These are phyloP conservation scores for Fereydounia khargensis DNA, from an alignment of 1,284 basidiomycete genomes.

Conservation along the genomic window DNA sequence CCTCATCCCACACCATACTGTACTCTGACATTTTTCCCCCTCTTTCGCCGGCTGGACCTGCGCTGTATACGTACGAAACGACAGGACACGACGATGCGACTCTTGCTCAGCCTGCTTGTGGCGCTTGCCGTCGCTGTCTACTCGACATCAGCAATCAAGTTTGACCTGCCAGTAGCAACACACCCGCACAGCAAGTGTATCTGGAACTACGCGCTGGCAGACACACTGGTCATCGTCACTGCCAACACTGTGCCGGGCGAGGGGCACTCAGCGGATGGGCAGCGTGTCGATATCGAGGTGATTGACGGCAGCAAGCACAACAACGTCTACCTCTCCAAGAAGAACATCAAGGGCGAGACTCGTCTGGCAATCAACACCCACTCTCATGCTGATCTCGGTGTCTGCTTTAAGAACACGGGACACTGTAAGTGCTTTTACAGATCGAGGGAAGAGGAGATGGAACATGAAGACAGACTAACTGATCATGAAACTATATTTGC, in stretches of 20 bases:
- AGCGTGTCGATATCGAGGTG: slow-evolving; percentile 79
- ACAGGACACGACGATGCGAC: background rate
- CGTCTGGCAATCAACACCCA: slow-evolving; percentile 92
- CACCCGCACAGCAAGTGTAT: slow-evolving; percentile 47
- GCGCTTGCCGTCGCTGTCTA: slow-evolving; percentile 3
- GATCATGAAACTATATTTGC: background rate
- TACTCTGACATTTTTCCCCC: too few species aligned
- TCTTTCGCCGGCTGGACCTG: background rate
- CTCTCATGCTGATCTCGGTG: slow-evolving; percentile 87
- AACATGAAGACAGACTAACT: slow-evolving; percentile 62
- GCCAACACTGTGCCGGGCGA: slow-evolving; percentile 72
- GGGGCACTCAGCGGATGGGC: slow-evolving; percentile 22
- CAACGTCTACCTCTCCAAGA: slow-evolving; percentile 90
- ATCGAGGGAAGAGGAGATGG: background rate
- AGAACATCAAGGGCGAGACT: slow-evolving; percentile 82
- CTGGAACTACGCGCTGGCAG: slow-evolving; percentile 56
- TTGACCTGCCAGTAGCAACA: slow-evolving; percentile 37
- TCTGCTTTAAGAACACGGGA: slow-evolving; percentile 76
- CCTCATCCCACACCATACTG: too few species aligned
- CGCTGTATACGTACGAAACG: background rate
- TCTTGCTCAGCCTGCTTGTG: slow-evolving; percentile 3
- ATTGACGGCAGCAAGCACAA: slow-evolving; percentile 81
- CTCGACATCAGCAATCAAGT: slow-evolving; percentile 43
- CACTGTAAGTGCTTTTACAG: slow-evolving; percentile 1
- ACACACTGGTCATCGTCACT: slow-evolving; percentile 68